Percentiles rank a stretch among this genome's conserved stretches.
phyloP scores from a whole-genome alignment of 2,329 filamentous ascomycete species.

The Xylaria sp. region DNA sequence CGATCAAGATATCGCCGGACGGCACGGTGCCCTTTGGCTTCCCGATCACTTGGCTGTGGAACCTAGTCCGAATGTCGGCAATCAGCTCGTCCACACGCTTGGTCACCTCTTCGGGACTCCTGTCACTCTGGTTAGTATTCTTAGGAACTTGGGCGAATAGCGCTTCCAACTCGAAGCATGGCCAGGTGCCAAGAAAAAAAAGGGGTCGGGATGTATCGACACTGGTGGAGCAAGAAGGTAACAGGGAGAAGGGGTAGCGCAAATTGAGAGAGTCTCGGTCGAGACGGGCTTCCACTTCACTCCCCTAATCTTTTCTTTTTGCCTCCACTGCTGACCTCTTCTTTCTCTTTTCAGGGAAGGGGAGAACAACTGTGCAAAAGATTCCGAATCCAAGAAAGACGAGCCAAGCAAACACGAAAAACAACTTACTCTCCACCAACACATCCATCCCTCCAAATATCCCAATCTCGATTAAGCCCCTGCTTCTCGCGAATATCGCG shows the following conservation, averaged over 20 bases:
- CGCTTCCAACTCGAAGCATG: too few relatives aligned
- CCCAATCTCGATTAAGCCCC: slow-evolving; percentile 60
- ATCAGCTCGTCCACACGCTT: slow-evolving; percentile 71
- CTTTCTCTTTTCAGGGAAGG: too few relatives aligned
- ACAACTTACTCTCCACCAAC: slow-evolving; percentile 69
- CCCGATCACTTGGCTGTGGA: slow-evolving; percentile 58
- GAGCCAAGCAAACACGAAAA: not conserved
- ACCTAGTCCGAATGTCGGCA: slow-evolving; percentile 61
- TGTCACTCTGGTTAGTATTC: slow-evolving; percentile 28
- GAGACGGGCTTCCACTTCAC: too few relatives aligned
- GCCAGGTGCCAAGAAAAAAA: too few relatives aligned
- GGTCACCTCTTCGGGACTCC: slow-evolving; percentile 67
- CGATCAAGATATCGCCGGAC: slow-evolving; percentile 65
- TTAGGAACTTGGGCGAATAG: too few relatives aligned
- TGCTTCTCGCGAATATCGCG: slow-evolving; percentile 49
- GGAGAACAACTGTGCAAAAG: too few relatives aligned
- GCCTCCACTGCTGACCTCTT: too few relatives aligned
- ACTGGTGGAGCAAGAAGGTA: too few relatives aligned
- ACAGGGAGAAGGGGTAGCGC: too few relatives aligned
- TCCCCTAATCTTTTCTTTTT: too few relatives aligned
- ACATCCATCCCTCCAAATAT: slow-evolving; percentile 88
- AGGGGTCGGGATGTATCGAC: too few relatives aligned
- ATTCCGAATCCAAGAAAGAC: not conserved
- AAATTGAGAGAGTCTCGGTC: too few relatives aligned
- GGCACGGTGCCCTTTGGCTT: slow-evolving; percentile 39